Conservation (phyloP, 495 filamentous ascomycete species). For the Tuber indicum region DNA sequence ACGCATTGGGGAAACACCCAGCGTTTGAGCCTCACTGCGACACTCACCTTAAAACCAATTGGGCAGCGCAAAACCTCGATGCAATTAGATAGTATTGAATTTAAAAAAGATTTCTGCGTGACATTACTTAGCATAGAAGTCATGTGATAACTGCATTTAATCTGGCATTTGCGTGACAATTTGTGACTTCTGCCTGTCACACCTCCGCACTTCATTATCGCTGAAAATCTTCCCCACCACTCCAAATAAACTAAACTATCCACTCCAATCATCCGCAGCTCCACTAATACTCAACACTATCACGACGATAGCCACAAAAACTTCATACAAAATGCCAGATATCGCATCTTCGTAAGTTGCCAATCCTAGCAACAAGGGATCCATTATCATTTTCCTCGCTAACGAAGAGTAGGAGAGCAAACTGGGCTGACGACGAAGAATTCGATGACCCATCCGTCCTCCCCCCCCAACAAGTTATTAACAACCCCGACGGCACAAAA, state of each 20-base stretch:
- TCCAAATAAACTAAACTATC: not conserved
- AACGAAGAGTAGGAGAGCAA: constrained; percentile 42
- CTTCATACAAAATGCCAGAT: not conserved
- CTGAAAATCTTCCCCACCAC: not conserved
- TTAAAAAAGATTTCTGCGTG: not conserved
- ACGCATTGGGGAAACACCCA: not conserved
- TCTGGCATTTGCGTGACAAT: not conserved
- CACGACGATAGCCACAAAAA: not conserved
- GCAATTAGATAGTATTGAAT: not conserved
- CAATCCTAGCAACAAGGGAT: not conserved
- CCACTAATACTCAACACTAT: not conserved
- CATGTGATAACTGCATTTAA: not conserved
- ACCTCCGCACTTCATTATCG: not conserved
- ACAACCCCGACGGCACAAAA: constrained; percentile 96
- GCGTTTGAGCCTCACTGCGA: not conserved
- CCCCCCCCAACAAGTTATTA: constrained; percentile 75
- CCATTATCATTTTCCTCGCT: not conserved
- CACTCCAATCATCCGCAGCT: not conserved
- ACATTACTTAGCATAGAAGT: not conserved
- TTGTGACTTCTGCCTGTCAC: not conserved
- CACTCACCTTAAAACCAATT: not conserved
- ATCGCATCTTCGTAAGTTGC: not conserved
- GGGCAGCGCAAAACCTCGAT: not conserved
- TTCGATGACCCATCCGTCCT: constrained; percentile 78
- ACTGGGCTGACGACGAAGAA: constrained; percentile 96